Evolutionary conservation across 2,329 filamentous ascomycete species (phyloP).

Genomic region (Calonectria hawksworthii): DNA sequence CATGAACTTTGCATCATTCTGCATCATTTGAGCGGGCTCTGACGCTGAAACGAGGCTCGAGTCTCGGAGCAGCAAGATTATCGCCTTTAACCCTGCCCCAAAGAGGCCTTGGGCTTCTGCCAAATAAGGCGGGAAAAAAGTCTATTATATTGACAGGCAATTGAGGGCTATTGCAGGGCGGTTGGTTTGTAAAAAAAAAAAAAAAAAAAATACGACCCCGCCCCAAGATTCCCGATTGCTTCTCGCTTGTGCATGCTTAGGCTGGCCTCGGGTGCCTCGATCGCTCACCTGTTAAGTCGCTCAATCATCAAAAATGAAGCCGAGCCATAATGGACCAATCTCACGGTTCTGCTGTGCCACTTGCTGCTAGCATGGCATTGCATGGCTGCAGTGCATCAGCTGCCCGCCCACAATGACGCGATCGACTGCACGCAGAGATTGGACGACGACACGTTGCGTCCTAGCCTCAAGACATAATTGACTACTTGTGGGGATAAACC

Average conservation of each 20-base stretch:
- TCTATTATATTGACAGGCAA: conserved; percentile 5
- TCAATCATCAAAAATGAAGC: conserved; percentile 27
- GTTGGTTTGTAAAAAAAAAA: too few species aligned
- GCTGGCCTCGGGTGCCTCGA: conserved; percentile 17
- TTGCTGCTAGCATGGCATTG: conserved; percentile 43
- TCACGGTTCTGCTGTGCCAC: conserved; percentile 42
- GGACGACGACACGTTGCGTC: conserved; percentile 39
- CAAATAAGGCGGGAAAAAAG: conserved; percentile 10
- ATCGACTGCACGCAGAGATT: conserved; percentile 45
- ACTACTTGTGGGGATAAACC: conserved; percentile 24
- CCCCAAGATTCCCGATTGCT: neutral
- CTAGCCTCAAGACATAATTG: conserved; percentile 35
- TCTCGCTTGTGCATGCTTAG: conserved; percentile 14
- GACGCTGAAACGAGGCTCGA: neutral
- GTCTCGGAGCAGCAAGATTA: neutral
- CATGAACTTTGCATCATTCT: neutral
- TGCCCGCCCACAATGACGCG: conserved; percentile 45
- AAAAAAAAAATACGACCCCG: neutral
- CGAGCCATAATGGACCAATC: conserved; percentile 39
- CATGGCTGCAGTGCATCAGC: conserved; percentile 46
- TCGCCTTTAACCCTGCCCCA: neutral
- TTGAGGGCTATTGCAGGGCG: conserved; percentile 10
- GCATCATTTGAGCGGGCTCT: neutral
- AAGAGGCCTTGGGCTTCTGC: neutral
- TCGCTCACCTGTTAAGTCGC: conserved; percentile 28